Conservation (phyloP, 495 filamentous ascomycete genomes). For the Elasticomyces elasticus region DNA sequence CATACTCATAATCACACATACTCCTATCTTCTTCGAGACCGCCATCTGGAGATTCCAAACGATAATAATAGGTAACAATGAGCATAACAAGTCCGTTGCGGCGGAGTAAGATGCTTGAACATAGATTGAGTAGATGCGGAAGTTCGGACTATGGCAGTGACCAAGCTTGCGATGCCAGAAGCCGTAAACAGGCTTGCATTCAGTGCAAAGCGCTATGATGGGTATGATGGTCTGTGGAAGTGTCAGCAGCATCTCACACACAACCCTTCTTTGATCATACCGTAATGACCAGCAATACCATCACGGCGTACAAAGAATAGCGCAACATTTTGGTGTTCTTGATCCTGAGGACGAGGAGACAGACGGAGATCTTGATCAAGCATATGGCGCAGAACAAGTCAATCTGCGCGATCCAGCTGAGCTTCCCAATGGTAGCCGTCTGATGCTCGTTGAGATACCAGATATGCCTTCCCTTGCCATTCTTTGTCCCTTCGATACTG, state of each 20-base stretch:
- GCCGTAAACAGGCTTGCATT: neutral
- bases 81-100: neutral
- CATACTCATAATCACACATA: neutral
- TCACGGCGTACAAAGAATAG: neutral
- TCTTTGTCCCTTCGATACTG: constrained; percentile 10
- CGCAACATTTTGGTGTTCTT: neutral
- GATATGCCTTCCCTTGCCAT: constrained; percentile 25
- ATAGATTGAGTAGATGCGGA: neutral
- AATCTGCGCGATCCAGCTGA: constrained; percentile 14
- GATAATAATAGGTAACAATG: neutral
- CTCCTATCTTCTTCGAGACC: neutral
- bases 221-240: neutral
- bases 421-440: constrained; percentile 18
- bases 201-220: neutral
- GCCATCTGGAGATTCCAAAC: neutral
- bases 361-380: constrained; percentile 26
- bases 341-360: constrained; percentile 19
- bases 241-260: too few relatives aligned
- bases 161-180: neutral
- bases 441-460: constrained; percentile 19
- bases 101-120: neutral
- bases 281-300: neutral
- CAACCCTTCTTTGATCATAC: too few relatives aligned
- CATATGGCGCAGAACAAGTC: constrained; percentile 24
- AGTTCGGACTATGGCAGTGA: neutral